Evolutionary conservation across 441 rosid genomes (phyloP), one percentile per base, ranked within the genome.

Genomic region (Gossypium lobatum): DNA sequence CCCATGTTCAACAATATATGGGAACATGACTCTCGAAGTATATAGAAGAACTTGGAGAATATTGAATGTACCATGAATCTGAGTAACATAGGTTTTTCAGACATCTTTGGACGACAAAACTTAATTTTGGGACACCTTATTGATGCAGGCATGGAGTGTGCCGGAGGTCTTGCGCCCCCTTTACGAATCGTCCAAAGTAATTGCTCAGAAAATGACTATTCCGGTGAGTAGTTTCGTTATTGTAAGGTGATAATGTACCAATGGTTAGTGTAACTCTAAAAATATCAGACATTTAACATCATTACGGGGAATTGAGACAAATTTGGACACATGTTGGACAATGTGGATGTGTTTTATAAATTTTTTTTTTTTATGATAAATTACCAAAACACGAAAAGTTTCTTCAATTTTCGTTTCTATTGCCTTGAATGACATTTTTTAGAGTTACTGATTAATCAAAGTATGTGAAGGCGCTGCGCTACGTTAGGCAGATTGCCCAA

Each of bases 91-190:
- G 55, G 18, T 50, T n/a, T 14, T 54, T 25, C 1, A 7, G 55
- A 65, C 31, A 21, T 45, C 54, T 65, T 65, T 0, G 6, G 55
- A 61, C 31, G 11, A 39, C 55, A 60, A 52, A 42, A 23, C 52
- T 8, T 4, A 26, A 55, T 16, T 74, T 75, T 13, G 16, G 55
- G 13, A 21, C 61, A 1, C 18, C 72, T 54, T 70, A 21, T 75
- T 77, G 60, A 8, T 55, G 52, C 78, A 95, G 99, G 97, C 97
- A 14, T 92, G 97, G 99, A 92, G 97, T 73, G 99, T 92, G 73
- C 99, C 99, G 0, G 99, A 96, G 81, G 99, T 96, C 67, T 86
- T 96, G 66, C 88, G 99, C 18, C 96, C 99, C 3, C 92, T 95
- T 18, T 95, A 95, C 28, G 94, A 91, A 83, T 95, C 99, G 59